Conservation (phyloP, 2,329 filamentous ascomycete species). For the Fusarium sp. region DNA sequence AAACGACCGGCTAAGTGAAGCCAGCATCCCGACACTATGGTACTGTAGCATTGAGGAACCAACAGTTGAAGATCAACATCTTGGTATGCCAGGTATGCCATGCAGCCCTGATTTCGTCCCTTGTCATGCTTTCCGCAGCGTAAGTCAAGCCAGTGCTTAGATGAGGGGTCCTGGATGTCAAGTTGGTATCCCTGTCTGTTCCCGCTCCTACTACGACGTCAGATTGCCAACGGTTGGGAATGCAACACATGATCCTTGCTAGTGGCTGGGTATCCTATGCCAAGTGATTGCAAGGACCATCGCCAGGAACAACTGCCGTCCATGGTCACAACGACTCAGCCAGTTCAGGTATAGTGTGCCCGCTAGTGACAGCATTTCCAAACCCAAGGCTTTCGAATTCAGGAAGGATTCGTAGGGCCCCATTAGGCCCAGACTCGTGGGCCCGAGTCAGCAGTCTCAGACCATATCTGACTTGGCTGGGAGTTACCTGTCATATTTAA, state of each 20-base stretch:
- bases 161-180: not conserved
- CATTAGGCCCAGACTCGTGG: not conserved
- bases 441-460: not conserved
- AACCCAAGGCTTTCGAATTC: not conserved
- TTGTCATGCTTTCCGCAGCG: not conserved
- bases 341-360: not conserved
- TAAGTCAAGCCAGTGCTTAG: not conserved
- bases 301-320: slow-evolving; percentile 12
- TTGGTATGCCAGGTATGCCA: not conserved
- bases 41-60: slow-evolving; percentile 12
- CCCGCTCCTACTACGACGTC: slow-evolving; percentile 7
- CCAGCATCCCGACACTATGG: slow-evolving; percentile 4
- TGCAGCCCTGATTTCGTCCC: not conserved
- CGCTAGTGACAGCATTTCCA: not conserved
- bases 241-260: slow-evolving; percentile 7
- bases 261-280: not conserved
- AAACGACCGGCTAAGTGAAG: slow-evolving; percentile 1
- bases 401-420: not conserved
- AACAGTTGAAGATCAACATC: slow-evolving; percentile 27
- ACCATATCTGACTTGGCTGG: not conserved
- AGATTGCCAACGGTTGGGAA: slow-evolving; percentile 11
- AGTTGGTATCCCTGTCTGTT: not conserved
- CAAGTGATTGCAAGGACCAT: not conserved
- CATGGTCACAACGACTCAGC: not conserved
- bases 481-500: not conserved